These are phyloP conservation scores for Trichoderma brevicompactum DNA, from an alignment of 2,329 filamentous ascomycete species.

Conservation along the genomic window DNA sequence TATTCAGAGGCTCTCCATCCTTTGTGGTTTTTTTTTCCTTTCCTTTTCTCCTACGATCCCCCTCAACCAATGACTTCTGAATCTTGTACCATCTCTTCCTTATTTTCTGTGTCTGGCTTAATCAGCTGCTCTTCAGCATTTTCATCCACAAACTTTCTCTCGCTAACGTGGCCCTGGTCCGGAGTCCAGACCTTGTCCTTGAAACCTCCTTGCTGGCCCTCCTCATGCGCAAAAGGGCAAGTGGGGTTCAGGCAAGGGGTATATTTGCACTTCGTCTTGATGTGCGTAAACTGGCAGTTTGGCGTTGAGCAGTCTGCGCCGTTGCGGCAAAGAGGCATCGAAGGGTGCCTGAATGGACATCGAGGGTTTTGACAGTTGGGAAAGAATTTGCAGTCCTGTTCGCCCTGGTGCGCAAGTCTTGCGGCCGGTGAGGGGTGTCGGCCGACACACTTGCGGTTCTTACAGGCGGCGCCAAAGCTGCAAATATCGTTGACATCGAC, in stretches of 20 bases:
- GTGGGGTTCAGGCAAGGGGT: conserved; percentile 88
- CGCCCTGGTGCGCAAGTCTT: conserved; percentile 75
- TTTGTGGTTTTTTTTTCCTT: conserved; percentile 1
- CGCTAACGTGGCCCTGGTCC: conserved; percentile 73
- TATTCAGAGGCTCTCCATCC: conserved; percentile 30
- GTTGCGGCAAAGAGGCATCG: conserved; percentile 86
- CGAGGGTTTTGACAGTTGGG: conserved; percentile 87
- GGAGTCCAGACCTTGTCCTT: conserved; percentile 91
- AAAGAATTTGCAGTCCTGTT: conserved; percentile 88
- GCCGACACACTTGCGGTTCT: conserved; percentile 90
- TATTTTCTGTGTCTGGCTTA: conserved; percentile 56
- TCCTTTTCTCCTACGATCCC: conserved; percentile 24
- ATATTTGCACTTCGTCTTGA: conserved; percentile 83
- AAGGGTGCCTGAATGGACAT: conserved; percentile 88
- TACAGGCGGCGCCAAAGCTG: conserved; percentile 86
- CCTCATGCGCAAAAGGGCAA: conserved; percentile 87
- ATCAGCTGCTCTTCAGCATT: conserved; percentile 71
- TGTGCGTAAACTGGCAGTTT: conserved; percentile 89
- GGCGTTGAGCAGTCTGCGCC: conserved; percentile 82
- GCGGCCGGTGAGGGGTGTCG: conserved; percentile 91
- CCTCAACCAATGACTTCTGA: conserved; percentile 45
- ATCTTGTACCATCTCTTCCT: conserved; percentile 49
- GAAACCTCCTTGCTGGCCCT: conserved; percentile 84
- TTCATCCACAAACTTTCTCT: conserved; percentile 84
- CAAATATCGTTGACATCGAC: conserved; percentile 83